Evolutionary conservation across 2,329 filamentous ascomycete species (phyloP).

Genomic region (Fusarium compactum): DNA sequence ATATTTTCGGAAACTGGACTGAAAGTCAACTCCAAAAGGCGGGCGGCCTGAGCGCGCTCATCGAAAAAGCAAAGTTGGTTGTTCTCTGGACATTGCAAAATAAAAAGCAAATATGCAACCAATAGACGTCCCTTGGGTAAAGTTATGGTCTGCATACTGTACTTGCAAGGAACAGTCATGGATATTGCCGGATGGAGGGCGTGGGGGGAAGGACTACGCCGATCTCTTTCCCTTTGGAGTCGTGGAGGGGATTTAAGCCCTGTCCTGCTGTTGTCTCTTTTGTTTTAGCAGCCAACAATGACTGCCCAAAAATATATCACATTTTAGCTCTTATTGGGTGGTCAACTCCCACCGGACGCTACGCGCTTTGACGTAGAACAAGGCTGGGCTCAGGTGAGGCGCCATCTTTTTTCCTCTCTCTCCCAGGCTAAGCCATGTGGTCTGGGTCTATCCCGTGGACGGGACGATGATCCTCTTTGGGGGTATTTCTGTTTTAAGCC

Average conservation of each 20-base stretch:
- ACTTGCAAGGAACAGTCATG: slow-evolving; percentile 1
- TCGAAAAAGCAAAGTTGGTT: slow-evolving; percentile 36
- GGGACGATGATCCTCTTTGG: slow-evolving; percentile 12
- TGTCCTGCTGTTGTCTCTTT: slow-evolving; percentile 30
- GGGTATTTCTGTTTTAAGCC: slow-evolving; percentile 33
- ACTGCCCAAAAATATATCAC: slow-evolving; percentile 1
- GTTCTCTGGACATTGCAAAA: background rate
- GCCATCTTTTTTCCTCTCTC: background rate
- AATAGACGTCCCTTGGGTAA: slow-evolving; percentile 4
- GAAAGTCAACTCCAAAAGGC: background rate
- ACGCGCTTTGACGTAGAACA: slow-evolving; percentile 27
- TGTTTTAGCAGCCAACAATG: slow-evolving; percentile 29
- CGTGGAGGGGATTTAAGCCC: slow-evolving; percentile 30
- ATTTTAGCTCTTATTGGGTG: slow-evolving; percentile 8
- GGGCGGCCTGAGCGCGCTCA: slow-evolving; percentile 36
- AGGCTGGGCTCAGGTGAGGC: slow-evolving; percentile 45
- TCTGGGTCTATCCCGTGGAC: background rate
- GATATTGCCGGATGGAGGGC: slow-evolving; percentile 1
- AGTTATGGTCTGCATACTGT: slow-evolving; percentile 39
- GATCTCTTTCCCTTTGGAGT: slow-evolving; percentile 30
- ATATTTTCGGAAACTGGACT: slow-evolving; percentile 2
- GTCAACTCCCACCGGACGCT: slow-evolving; percentile 44
- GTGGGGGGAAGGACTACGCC: slow-evolving; percentile 38
- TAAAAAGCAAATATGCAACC: slow-evolving; percentile 42
- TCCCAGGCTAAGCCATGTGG: slow-evolving; percentile 33